phyloP scores from a whole-genome alignment of 1,139 yeast species.

The Saccharomyces hybrid region DNA sequence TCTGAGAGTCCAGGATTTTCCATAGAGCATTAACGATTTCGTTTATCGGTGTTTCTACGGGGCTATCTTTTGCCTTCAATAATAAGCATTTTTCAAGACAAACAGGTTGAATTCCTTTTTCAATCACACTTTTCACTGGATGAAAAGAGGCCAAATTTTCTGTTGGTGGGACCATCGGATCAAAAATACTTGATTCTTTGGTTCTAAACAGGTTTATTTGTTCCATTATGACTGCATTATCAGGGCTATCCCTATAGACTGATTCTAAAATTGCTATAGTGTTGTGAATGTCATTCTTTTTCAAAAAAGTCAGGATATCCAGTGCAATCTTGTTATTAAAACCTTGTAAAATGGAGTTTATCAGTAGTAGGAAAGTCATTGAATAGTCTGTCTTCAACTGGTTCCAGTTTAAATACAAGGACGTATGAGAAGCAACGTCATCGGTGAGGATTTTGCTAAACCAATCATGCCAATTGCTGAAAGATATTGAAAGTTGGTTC shows the following conservation, averaged over 20 bases:
- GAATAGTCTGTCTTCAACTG: slow-evolving; percentile 12
- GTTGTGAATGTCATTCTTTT: neutral
- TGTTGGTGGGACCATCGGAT: neutral
- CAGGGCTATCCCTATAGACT: neutral
- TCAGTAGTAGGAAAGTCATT: slow-evolving; percentile 11
- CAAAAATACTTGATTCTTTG: neutral
- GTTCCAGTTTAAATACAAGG: slow-evolving; percentile 10
- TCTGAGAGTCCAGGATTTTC: slow-evolving; percentile 11
- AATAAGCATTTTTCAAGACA: slow-evolving; percentile 6
- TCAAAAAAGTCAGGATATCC: neutral
- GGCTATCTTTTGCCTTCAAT: slow-evolving; percentile 7
- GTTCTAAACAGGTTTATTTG: slow-evolving; percentile 1
- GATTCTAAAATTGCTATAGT: neutral
- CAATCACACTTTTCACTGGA: neutral
- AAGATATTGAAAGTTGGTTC: slow-evolving; percentile 1
- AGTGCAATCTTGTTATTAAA: slow-evolving; percentile 2
- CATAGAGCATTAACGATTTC: slow-evolving; percentile 8
- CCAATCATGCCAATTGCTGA: neutral
- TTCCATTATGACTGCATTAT: neutral
- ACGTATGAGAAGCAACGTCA: neutral
- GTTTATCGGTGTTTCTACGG: slow-evolving; percentile 8
- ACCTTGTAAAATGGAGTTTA: slow-evolving; percentile 14
- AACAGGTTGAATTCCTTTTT: neutral
- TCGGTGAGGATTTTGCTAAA: slow-evolving; percentile 1
- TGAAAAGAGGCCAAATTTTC: slow-evolving; percentile 1